Percentiles rank a stretch among this genome's conserved stretches.
phyloP scores from a whole-genome alignment of 192 early-diverging fungal genomes.

The Funneliformis geosporum region DNA sequence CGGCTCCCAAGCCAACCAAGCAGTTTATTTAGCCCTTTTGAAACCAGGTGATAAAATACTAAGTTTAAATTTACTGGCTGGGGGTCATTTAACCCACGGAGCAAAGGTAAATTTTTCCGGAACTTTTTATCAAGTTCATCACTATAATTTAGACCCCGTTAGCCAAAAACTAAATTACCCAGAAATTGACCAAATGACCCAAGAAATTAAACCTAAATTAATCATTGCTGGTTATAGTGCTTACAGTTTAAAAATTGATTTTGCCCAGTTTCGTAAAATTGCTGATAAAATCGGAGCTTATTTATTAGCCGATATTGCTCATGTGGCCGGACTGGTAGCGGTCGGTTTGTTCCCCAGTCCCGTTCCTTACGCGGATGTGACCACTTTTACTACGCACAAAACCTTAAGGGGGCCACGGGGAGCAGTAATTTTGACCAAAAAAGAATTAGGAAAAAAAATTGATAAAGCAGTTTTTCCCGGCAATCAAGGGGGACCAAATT shows the following conservation, averaged over 20 bases:
- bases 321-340: not conserved
- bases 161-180: not conserved
- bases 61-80: not conserved
- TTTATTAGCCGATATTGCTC: slow-evolving; percentile 3
- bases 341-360: not conserved
- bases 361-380: not conserved
- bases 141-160: not conserved
- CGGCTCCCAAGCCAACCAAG: slow-evolving; percentile 4
- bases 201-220: not conserved
- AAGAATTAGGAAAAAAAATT: not conserved
- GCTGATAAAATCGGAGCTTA: not conserved
- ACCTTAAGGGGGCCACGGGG: not conserved
- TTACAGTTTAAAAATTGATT: slow-evolving; percentile 21
- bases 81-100: not conserved
- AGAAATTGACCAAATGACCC: not conserved
- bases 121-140: slow-evolving; percentile 7
- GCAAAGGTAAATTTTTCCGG: slow-evolving; percentile 13
- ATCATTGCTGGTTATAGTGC: slow-evolving; percentile 13
- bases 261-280: not conserved
- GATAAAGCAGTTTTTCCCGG: not conserved
- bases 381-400: slow-evolving; percentile 1
- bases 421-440: slow-evolving; percentile 3
- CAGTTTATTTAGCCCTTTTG: not conserved
- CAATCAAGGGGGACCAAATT: not conserved
- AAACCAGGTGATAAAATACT: slow-evolving; percentile 13